Conservation (phyloP, 805 yeast genomes). For the Ogataea kodamae region DNA sequence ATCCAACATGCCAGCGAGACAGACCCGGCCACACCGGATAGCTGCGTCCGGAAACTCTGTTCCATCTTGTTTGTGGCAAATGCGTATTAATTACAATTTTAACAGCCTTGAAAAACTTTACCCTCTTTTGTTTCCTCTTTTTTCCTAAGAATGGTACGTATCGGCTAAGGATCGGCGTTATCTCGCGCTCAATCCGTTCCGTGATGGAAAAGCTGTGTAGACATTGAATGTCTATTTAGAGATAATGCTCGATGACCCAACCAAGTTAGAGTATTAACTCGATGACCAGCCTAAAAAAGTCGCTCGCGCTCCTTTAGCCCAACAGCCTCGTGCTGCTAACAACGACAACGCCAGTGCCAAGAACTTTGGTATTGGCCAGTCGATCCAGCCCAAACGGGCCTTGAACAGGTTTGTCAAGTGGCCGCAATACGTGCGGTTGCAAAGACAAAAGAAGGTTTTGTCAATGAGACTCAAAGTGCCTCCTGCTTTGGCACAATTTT, state of each 20-base stretch:
- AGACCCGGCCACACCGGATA: conserved; percentile 67
- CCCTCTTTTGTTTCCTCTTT: too few relatives aligned
- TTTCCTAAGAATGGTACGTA: conserved; percentile 10
- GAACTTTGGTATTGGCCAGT: conserved; percentile 96
- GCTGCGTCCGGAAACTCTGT: conserved; percentile 42
- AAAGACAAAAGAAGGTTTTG: conserved; percentile 98
- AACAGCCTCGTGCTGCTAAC: conserved; percentile 55
- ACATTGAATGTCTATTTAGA: conserved; percentile 14
- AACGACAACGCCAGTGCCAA: conserved; percentile 85
- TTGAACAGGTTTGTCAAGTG: conserved; percentile 96
- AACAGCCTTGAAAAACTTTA: too few relatives aligned
- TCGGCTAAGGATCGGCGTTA: conserved; percentile 7
- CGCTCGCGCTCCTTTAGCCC: conserved; percentile 98
- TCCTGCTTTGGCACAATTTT: conserved; percentile 97
- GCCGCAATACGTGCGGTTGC: conserved; percentile 98
- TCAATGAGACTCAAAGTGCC: conserved; percentile 97
- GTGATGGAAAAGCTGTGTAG: conserved; percentile 1
- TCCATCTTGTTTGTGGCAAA: too few relatives aligned
- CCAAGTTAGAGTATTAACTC: conserved; percentile 30
- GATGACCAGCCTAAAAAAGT: conserved; percentile 64
- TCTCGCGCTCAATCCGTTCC: conserved; percentile 6
- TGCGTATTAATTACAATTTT: not conserved
- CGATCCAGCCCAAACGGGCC: conserved; percentile 92
- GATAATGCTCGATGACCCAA: conserved; percentile 30
- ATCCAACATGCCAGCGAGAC: conserved; percentile 78